Conservation (phyloP, 2,329 filamentous ascomycete genomes). For the Exophiala aquamarina region DNA sequence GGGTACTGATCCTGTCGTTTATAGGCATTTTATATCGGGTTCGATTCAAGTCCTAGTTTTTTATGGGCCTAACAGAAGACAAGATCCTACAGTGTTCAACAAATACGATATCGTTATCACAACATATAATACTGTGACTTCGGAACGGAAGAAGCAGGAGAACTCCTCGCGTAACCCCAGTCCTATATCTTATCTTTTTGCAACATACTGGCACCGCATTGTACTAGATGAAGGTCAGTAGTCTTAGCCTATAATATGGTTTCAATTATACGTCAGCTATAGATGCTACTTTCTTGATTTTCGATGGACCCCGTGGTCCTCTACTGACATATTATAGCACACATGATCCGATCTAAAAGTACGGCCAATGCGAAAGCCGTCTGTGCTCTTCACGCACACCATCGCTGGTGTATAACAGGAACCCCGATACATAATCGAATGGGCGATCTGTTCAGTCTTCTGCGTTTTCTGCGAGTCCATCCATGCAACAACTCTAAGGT, state of each 20-base stretch:
- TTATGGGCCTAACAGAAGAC: background rate
- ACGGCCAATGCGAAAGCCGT: conserved; percentile 39
- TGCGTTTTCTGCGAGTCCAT: conserved; percentile 45
- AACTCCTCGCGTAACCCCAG: background rate
- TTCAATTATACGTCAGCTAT: background rate
- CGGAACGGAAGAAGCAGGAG: conserved; percentile 34
- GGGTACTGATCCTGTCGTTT: background rate
- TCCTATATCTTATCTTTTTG: conserved; percentile 32
- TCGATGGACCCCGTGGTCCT: background rate
- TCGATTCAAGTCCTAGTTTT: conserved; percentile 24
- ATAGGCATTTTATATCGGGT: conserved; percentile 31
- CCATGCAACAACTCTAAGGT: conserved; percentile 41
- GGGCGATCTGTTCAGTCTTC: conserved; percentile 42
- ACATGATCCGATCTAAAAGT: conserved; percentile 40
- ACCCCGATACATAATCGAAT: conserved; percentile 52
- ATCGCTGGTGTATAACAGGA: conserved; percentile 50
- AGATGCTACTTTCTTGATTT: background rate
- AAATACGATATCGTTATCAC: conserved; percentile 37
- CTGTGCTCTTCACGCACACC: conserved; percentile 36
- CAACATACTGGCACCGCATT: conserved; percentile 39
- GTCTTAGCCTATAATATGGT: background rate
- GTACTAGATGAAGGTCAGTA: conserved; percentile 42
- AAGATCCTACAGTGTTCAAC: conserved; percentile 8
- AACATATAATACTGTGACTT: conserved; percentile 43
- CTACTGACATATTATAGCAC: conserved; percentile 33